A percentile compares a stretch with the other conserved stretches of the same genome.
phyloP scores from a whole-genome alignment of 345 rosid genomes.

The Noccaea bulbosa region DNA sequence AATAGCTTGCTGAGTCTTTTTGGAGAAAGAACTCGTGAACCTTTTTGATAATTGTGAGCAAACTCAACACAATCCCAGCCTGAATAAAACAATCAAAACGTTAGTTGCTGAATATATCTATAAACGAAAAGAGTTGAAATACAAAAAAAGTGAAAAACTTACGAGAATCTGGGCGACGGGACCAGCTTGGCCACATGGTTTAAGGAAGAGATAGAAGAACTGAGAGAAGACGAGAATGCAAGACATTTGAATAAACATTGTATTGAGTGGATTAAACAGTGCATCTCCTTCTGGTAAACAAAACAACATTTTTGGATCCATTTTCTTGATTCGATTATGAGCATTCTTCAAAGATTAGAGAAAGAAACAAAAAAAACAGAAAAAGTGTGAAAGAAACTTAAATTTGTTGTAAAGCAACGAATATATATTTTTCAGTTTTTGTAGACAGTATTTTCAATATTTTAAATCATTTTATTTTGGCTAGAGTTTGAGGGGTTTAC shows the following conservation, averaged over 20 bases:
- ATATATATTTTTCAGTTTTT: conserved; percentile 21
- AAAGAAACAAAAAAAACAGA: background rate
- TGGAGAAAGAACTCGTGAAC: conserved; percentile 57
- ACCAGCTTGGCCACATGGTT: conserved; percentile 76
- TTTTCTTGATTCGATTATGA: conserved; percentile 33
- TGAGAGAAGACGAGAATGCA: conserved; percentile 87
- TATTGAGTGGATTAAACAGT: conserved; percentile 69
- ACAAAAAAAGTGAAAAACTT: background rate
- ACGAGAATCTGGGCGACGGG: conserved; percentile 91
- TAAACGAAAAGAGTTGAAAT: background rate
- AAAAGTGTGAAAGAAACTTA: conserved; percentile 29
- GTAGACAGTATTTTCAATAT: background rate
- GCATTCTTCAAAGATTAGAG: conserved; percentile 36
- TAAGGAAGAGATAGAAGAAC: conserved; percentile 71
- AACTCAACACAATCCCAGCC: conserved; percentile 80
- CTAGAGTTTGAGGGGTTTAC: conserved; percentile 32
- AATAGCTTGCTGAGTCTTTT: conserved; percentile 60
- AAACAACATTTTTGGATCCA: conserved; percentile 44
- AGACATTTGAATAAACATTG: conserved; percentile 63
- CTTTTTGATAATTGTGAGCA: conserved; percentile 54
- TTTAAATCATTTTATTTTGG: background rate
- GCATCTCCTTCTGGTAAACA: conserved; percentile 47
- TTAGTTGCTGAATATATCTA: conserved; percentile 3
- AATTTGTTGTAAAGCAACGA: conserved; percentile 11
- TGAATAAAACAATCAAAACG: conserved; percentile 36